Conservation (phyloP, 495 filamentous ascomycete species). For the Achaetomiella virescens region DNA sequence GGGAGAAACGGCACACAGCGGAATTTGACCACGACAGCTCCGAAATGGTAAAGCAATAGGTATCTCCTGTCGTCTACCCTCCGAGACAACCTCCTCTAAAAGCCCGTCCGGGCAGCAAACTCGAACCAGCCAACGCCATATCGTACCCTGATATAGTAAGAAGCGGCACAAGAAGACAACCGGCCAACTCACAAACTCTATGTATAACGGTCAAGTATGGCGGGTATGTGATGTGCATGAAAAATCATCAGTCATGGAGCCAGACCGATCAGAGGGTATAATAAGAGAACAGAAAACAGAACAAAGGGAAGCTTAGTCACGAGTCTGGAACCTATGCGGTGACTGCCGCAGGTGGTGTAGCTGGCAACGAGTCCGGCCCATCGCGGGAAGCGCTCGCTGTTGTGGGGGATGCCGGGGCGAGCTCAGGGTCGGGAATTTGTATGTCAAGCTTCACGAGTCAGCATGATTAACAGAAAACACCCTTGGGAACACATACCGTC, state of each 20-base stretch:
- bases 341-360: conserved; percentile 11
- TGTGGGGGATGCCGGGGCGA: conserved; percentile 28
- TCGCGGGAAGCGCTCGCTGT: conserved; percentile 20
- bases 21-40: too few relatives aligned
- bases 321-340: neutral
- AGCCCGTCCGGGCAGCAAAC: neutral
- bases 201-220: conserved; percentile 3
- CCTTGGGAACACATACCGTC: conserved; percentile 49
- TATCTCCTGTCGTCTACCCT: too few relatives aligned
- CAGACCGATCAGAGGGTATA: conserved; percentile 3
- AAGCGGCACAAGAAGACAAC: neutral
- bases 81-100: too few relatives aligned
- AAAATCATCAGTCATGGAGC: neutral
- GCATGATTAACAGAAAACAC: neutral
- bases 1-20: too few relatives aligned
- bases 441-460: conserved; percentile 30
- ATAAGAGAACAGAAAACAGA: neutral
- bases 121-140: neutral
- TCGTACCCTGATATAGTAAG: neutral
- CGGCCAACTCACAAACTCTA: neutral
- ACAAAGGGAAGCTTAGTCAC: neutral
- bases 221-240: conserved; percentile 3
- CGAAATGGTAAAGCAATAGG: too few relatives aligned
- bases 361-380: conserved; percentile 8
- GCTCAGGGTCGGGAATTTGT: conserved; percentile 34